phyloP scores from a whole-genome alignment of 2,329 filamentous ascomycete genomes.

The Neofusicoccum parvum region DNA sequence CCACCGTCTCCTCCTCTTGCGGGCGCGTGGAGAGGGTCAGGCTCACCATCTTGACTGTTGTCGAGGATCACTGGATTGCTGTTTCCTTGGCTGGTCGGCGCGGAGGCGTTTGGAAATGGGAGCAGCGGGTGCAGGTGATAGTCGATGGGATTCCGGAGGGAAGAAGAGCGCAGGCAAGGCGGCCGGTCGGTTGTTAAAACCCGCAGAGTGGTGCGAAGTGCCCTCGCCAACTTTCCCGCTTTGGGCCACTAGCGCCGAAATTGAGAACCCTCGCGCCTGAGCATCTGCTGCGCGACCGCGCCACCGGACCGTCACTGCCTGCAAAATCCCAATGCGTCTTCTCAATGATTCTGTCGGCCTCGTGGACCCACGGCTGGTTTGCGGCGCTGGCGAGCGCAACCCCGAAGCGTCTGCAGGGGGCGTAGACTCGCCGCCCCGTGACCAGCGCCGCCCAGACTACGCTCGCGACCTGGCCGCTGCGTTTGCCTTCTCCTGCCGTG shows the following conservation, averaged over 20 bases:
- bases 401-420: not conserved
- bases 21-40: slow-evolving; percentile 23
- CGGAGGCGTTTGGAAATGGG: slow-evolving; percentile 38
- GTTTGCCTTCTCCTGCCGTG: not conserved
- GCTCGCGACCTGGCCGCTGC: not conserved
- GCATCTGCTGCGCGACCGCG: not conserved
- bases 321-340: not conserved
- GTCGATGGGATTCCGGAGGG: slow-evolving; percentile 26
- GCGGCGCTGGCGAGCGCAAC: not conserved
- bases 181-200: slow-evolving; percentile 10
- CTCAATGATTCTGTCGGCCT: not conserved
- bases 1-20: slow-evolving; percentile 19
- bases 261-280: not conserved
- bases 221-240: not conserved
- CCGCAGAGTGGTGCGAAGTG: not conserved
- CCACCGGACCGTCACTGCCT: not conserved
- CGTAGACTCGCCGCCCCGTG: not conserved
- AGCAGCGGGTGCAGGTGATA: slow-evolving; percentile 38
- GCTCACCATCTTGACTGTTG: slow-evolving; percentile 46
- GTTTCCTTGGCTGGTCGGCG: slow-evolving; percentile 31
- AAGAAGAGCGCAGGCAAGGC: slow-evolving; percentile 10
- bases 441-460: not conserved
- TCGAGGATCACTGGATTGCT: slow-evolving; percentile 33
- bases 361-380: not conserved
- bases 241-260: slow-evolving; percentile 1